Percentiles rank a stretch among this genome's conserved stretches.
Evolutionary conservation across 768 basidiomycete genomes (phyloP).

Genomic region (Gloeophyllum trabeum): DNA sequence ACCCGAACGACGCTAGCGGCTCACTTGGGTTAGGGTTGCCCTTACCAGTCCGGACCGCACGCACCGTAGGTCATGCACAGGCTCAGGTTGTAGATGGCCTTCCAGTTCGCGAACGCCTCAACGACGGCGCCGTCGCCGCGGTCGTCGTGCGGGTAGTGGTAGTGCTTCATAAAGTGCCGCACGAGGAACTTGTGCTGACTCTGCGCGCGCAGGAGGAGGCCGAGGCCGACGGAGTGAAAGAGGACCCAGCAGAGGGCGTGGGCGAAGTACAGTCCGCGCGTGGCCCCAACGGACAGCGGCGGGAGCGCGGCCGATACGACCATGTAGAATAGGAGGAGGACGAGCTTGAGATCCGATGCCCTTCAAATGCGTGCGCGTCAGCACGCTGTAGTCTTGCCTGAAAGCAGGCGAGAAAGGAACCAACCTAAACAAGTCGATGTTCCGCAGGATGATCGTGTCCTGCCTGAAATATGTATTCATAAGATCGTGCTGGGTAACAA

Average conservation of each 20-base stretch:
- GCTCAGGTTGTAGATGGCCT: slow-evolving; percentile 83
- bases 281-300: slow-evolving; percentile 31
- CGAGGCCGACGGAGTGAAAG: slow-evolving; percentile 84
- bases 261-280: slow-evolving; percentile 59
- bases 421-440: slow-evolving; percentile 69
- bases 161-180: slow-evolving; percentile 89
- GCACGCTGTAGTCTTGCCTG: no score
- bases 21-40: not conserved
- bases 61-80: slow-evolving; percentile 91
- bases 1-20: slow-evolving; percentile 64
- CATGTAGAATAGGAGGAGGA: slow-evolving; percentile 64
- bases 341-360: slow-evolving; percentile 74
- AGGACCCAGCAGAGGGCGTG: slow-evolving; percentile 82
- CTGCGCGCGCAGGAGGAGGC: slow-evolving; percentile 75
- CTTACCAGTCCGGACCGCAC: slow-evolving; percentile 10
- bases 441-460: slow-evolving; percentile 70
- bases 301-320: slow-evolving; percentile 50
- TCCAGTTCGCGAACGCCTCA: slow-evolving; percentile 96
- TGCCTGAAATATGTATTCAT: slow-evolving; percentile 84
- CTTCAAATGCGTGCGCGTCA: slow-evolving; percentile 26
- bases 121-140: slow-evolving; percentile 68
- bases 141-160: slow-evolving; percentile 71
- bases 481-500: slow-evolving; percentile 75
- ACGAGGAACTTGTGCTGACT: slow-evolving; percentile 83
- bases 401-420: slow-evolving; percentile 1